Evolutionary conservation across 805 yeast genomes (phyloP).

Genomic region (Yarrowia sp.): DNA sequence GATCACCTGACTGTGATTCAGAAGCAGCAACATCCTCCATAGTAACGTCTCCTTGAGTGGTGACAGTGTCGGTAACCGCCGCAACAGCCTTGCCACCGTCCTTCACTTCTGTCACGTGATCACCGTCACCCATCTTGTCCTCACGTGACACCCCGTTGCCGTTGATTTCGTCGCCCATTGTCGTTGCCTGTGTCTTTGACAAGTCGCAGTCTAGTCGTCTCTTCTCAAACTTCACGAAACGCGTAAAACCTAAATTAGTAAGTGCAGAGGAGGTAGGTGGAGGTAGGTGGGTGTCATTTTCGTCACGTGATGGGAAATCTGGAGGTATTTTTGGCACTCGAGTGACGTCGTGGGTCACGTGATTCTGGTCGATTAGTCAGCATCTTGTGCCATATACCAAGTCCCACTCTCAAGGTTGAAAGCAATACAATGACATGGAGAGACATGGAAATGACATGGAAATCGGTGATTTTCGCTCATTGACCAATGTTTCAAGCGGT

Average conservation of each 20-base stretch:
- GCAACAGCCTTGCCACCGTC: neutral
- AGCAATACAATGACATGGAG: no score
- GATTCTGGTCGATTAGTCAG: no score
- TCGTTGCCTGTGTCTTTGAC: no score
- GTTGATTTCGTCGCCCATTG: neutral
- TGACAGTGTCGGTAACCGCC: neutral
- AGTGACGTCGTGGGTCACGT: no score
- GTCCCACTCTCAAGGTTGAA: no score
- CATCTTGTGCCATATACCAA: no score
- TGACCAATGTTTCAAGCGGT: no score
- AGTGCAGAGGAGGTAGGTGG: neutral
- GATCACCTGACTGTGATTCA: neutral
- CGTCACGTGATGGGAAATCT: neutral
- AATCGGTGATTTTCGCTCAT: no score
- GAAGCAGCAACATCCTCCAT: neutral
- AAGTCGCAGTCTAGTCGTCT: no score
- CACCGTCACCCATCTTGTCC: no score
- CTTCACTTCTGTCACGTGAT: neutral
- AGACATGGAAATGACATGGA: no score
- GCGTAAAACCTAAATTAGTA: slow-evolving; percentile 37
- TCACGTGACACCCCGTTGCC: neutral
- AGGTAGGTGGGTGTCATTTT: neutral
- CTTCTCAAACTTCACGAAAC: slow-evolving; percentile 20
- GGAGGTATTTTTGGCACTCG: no score
- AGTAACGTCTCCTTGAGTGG: neutral